Conservation (phyloP, 2,329 filamentous ascomycete genomes). For the Aspergillus niger region DNA sequence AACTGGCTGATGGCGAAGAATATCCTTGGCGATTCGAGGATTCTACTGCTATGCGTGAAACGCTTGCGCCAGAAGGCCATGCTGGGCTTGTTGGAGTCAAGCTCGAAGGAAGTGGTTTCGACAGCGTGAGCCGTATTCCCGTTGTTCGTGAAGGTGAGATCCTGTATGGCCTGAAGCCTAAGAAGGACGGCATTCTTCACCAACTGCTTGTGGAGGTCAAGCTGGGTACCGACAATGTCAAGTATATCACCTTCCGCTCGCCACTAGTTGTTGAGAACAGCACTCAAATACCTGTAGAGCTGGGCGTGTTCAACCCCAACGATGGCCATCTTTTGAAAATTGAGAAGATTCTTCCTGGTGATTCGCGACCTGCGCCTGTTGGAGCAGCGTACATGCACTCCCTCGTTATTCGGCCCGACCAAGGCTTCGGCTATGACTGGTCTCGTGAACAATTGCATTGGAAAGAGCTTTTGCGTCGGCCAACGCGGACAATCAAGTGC, state of each 20-base stretch:
- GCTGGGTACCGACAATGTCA: conserved; percentile 92
- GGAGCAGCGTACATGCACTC: conserved; percentile 90
- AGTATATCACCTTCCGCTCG: conserved; percentile 93
- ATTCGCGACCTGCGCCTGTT: conserved; percentile 84
- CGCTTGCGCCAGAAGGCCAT: conserved; percentile 78
- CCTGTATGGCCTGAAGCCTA: conserved; percentile 84
- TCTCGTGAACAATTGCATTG: conserved; percentile 87
- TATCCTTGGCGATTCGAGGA: conserved; percentile 96
- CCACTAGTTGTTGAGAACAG: conserved; percentile 92
- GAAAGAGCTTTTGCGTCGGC: conserved; percentile 83
- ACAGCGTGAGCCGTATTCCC: conserved; percentile 81
- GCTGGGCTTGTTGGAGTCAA: conserved; percentile 78
- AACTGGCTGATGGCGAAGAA: conserved; percentile 84
- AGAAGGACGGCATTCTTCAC: conserved; percentile 81
- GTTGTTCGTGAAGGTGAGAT: conserved; percentile 94
- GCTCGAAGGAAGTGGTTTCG: conserved; percentile 91
- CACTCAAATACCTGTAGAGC: conserved; percentile 91
- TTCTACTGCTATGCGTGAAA: conserved; percentile 94
- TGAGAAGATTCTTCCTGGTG: conserved; percentile 93
- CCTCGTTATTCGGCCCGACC: conserved; percentile 83
- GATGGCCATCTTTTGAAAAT: conserved; percentile 93
- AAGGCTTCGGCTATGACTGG: conserved; percentile 96
- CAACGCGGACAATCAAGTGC: conserved; percentile 85
- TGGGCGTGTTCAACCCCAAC: conserved; percentile 84
- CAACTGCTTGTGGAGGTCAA: conserved; percentile 89